Base-by-base conservation (phyloP, 2,329 filamentous ascomycete genomes). In the Myriosclerotinia scirpicola region DNA sequence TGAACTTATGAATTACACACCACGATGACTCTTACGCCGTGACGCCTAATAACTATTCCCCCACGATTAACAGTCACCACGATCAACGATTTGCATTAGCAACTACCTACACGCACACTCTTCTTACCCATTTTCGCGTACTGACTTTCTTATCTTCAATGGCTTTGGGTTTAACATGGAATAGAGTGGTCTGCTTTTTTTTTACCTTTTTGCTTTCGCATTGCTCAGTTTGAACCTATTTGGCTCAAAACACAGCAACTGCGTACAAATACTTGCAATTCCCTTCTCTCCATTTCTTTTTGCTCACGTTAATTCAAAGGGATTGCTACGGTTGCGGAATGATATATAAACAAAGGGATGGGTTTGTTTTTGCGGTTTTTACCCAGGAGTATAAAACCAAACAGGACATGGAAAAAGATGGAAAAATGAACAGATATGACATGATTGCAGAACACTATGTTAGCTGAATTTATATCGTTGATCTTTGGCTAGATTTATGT, bases 81-180 rank as follows among this genome's bases (percentile, higher is more conserved):
- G 44, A 50, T 26, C 38, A 50, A 50, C 26, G 34, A 50, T 50
- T n/a, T 14, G 8, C 20, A 20, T 52, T 14, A 26, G 4, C n/a
- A 61, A 50, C 20, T 12, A 38, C 8, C 22, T 46, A 12, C 22
- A 12, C 14, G 38, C 11, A 9, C 17, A 40, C 58, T 4, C 34
- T 11, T 61, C 44, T 38, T 20, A 20, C 9, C 17, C 40, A 5
- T 44, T 26, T 61, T 20, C 12, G 20, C 46, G 17, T 12, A 50
- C 50, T 20, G 44, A 40, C 9, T 61, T 61, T 61, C 58, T 17
- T 52, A 50, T 38, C 30, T 50, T 61, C n/a, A 50, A 26, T 38
- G 12, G 26, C 38, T 11, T 48, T 22, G 20, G 44, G 20, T 40
- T 61, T 40, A 61, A 44, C 30, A 50, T 61, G 5, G 14, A 44